These are phyloP conservation scores for Colletotrichum shisoi DNA, from an alignment of 2,329 filamentous ascomycete genomes.

Conservation along the genomic window DNA sequence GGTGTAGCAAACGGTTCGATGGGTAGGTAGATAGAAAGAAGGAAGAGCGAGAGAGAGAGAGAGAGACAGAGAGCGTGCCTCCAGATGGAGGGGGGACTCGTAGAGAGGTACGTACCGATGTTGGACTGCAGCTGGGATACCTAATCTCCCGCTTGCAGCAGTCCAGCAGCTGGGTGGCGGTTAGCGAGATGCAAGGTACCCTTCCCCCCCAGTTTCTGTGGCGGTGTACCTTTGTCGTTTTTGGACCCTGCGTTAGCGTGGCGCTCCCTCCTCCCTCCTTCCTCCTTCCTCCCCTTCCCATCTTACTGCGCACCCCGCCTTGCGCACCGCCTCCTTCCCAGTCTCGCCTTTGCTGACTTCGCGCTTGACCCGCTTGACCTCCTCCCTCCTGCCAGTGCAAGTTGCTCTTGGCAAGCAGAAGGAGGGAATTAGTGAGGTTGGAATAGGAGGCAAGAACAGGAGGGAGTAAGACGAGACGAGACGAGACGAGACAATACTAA, in stretches of 20 bases:
- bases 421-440: background rate
- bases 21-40: background rate
- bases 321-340: background rate
- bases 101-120: background rate
- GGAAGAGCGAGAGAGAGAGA: too few relatives aligned
- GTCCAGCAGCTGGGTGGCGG: conserved; percentile 2
- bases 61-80: too few relatives aligned
- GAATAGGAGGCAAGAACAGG: background rate
- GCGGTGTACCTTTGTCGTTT: background rate
- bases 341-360: background rate
- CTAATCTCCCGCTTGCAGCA: conserved; percentile 11
- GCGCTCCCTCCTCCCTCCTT: background rate
- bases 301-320: background rate
- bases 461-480: background rate
- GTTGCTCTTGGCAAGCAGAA: conserved; percentile 8
- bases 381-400: background rate
- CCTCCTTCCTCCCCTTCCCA: background rate
- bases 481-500: background rate
- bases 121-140: background rate
- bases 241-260: conserved; percentile 14
- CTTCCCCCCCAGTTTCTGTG: background rate
- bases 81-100: too few relatives aligned
- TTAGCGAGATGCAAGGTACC: background rate
- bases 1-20: background rate
- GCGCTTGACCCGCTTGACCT: too few relatives aligned